A percentile compares a stretch with the other conserved stretches of the same genome.
phyloP scores from a whole-genome alignment of 2,329 filamentous ascomycete genomes.

The Coniella vitis region DNA sequence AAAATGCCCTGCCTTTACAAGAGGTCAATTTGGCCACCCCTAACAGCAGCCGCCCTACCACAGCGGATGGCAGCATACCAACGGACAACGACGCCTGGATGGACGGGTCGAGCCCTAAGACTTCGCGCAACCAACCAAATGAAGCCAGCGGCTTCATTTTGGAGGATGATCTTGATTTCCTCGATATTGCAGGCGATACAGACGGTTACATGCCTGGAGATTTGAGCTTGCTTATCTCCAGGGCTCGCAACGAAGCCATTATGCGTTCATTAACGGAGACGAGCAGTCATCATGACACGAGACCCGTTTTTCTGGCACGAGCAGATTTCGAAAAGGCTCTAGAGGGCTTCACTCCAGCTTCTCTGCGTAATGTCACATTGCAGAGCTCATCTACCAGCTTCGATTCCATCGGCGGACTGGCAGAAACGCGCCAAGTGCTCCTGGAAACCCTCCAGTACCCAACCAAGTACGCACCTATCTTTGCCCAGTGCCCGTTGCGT shows the following conservation, averaged over 20 bases:
- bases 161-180: conserved; percentile 73
- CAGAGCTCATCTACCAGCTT: conserved; percentile 92
- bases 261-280: conserved; percentile 67
- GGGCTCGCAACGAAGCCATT: conserved; percentile 85
- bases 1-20: conserved; percentile 38
- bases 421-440: conserved; percentile 80
- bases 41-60: conserved; percentile 49
- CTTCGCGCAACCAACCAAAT: conserved; percentile 29
- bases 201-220: conserved; percentile 99
- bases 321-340: conserved; percentile 79
- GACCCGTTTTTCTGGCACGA: conserved; percentile 57
- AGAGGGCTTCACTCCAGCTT: conserved; percentile 90
- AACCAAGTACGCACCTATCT: conserved; percentile 96
- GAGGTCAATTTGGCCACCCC: conserved; percentile 29
- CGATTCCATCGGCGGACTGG: conserved; percentile 81
- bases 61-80: conserved; percentile 44
- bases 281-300: conserved; percentile 37
- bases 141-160: conserved; percentile 61
- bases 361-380: conserved; percentile 86
- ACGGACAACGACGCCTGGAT: conserved; percentile 62
- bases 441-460: conserved; percentile 95
- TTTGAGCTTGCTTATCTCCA: conserved; percentile 73
- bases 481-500: conserved; percentile 90
- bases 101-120: conserved; percentile 59
- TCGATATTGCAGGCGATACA: conserved; percentile 87